Base-by-base conservation (phyloP, 768 basidiomycete species). In the Tylopilus felleus region DNA sequence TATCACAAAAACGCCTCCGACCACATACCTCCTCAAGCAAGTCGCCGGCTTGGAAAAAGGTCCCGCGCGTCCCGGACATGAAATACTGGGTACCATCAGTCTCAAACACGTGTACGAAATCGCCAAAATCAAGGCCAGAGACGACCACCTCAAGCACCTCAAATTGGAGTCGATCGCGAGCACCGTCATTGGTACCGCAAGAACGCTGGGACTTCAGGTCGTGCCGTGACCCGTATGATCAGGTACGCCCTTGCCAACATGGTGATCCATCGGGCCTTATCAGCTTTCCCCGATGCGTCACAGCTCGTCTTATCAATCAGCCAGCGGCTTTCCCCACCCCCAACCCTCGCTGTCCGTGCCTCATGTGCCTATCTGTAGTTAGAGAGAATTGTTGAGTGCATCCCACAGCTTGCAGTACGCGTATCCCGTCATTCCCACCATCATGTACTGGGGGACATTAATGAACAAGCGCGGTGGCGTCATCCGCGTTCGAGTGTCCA, bases 101-200 rank as follows among this genome's bases (percentile, higher is more conserved):
- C 80, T 98, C 65, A 99, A 99, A 78, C 95, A 98, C 78, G 82
- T 98, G 69, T 98, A 94, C 73, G 97, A 98, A 78, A 97, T 99
- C 69, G 93, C 96, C 35, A 96, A 91, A 80, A 90, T 99, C 72
- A 99, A 99, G 77, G 80, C 84, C 49, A 83, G 80, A 65, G 97
- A 99, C 74, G 88, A 88, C 59, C 88, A 93, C 70, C 75, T 97
- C 78, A 88, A 82, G 75, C 88, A 89, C 67, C 78, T 97, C 59
- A 82, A 84, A 58, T 78, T 96, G 58, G 90, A 97, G 77, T 84
- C 85, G 62, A 87, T 99, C 48, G 88, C 92, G 27, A 86, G 86
- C 66, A 90, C 90, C 70, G 79, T 98, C 59, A 75, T 97, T 60
- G 95, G 93, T 47, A 91, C 88, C 61, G 93, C 93, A 48, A 86